Evolutionary conservation across 2,329 filamentous ascomycete species (phyloP), one percentile per base, ranked within the genome.

Genomic region (Xylariaceae sp.): DNA sequence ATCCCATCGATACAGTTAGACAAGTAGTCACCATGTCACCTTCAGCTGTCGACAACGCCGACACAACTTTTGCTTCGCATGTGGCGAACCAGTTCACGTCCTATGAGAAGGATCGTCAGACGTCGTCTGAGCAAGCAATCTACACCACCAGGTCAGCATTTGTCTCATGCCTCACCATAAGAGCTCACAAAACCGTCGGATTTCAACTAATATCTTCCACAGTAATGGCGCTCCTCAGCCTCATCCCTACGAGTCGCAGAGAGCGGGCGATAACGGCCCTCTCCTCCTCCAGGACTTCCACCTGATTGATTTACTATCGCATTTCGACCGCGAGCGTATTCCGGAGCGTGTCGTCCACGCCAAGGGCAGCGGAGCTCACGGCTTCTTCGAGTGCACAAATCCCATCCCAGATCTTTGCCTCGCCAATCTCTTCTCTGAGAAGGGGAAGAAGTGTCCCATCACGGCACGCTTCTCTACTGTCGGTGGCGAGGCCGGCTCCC

Each of bases 381-480:
- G 55, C 7, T 42, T 49, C 38, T 57, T 57, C 69, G 80, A 70
- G 55, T 67, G 67, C 42, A 68, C 67, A 1, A 56, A 70, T 37
- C 60, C 64, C 2, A 69, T 80, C 43, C 72, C 75, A n/a, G 76
- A 83, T 43, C 57, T 83, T 32, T 47, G 80, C 72, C 6, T 67
- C 68, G 52, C 52, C 37, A 42, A 50, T 33, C 14, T 77, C 45
- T 78, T 82, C 58, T 75, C 70, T 57, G 70, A 77, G 45, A 72
- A 79, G 42, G 86, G 85, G 55, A 88, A 88, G 70, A 79, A 79
- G 64, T 87, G 83, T 38, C 79, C 83, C 14, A 65, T 83, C 50
- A 75, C 83, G 1, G 75, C 77, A 35, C 80, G 86, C 4, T 88
- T 90, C 66, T 88, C 84, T 0, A 90, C 86, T 2, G 85, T 89